These are phyloP conservation scores for Podospora bellae-mahoneyi DNA, from an alignment of 495 filamentous ascomycete species.

Conservation along the genomic window DNA sequence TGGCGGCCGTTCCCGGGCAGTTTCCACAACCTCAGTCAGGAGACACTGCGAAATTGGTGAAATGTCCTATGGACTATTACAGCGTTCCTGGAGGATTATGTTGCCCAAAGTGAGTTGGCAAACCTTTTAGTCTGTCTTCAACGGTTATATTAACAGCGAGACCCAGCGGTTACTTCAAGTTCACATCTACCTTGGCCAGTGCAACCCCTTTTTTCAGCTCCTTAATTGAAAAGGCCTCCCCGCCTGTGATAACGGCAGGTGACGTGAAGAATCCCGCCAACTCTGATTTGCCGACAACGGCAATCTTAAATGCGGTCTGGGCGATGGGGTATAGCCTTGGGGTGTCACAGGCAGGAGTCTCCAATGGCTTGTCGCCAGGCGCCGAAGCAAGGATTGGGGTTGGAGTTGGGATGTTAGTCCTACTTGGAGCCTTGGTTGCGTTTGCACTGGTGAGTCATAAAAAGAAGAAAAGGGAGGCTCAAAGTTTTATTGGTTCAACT, in stretches of 20 bases:
- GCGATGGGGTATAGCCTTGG: conserved; percentile 29
- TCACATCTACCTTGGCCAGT: conserved; percentile 22
- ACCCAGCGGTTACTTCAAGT: conserved; percentile 29
- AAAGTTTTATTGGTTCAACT: not conserved
- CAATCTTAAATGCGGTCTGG: conserved; percentile 27
- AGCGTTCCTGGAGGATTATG: conserved; percentile 26
- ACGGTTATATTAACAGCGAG: not conserved
- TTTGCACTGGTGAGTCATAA: conserved; percentile 15
- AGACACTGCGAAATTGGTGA: conserved; percentile 6
- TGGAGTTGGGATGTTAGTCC: conserved; percentile 15
- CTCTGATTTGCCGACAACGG: conserved; percentile 23
- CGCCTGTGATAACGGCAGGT: conserved; percentile 25
- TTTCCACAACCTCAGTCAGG: conserved; percentile 21
- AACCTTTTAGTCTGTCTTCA: not conserved
- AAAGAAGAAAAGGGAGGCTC: conserved; percentile 7
- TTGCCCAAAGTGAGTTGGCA: conserved; percentile 24
- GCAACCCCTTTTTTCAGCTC: conserved; percentile 31
- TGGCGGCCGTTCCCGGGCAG: conserved; percentile 19
- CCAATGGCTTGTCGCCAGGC: conserved; percentile 16
- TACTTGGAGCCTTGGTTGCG: not conserved
- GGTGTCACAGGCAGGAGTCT: not conserved
- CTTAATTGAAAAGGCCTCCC: conserved; percentile 13
- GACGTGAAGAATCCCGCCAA: conserved; percentile 21
- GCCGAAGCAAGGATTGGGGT: conserved; percentile 25
- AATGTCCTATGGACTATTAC: conserved; percentile 30